Evolutionary conservation across 257 asterid genomes (phyloP).

Genomic region (Solanum chmielewskii): DNA sequence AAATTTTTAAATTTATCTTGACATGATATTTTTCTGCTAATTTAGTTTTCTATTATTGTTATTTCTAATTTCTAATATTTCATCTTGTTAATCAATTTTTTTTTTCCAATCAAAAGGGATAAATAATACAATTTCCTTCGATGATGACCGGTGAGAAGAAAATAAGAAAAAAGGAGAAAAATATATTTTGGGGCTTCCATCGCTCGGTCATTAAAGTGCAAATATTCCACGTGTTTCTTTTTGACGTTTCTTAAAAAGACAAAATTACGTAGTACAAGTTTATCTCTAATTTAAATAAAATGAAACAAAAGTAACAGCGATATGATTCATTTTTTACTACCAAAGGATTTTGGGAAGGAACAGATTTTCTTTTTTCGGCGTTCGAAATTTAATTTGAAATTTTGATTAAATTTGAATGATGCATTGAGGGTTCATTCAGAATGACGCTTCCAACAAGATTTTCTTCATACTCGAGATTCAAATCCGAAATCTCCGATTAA

Average conservation of each 20-base stretch:
- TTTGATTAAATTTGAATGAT: too few relatives aligned
- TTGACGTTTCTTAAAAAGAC: not conserved
- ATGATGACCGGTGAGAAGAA: not conserved
- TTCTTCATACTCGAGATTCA: accelerated
- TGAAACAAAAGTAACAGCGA: not conserved
- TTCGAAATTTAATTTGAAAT: accelerated
- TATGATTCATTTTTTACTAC: not conserved
- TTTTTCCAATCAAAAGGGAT: not conserved
- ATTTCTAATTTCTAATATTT: not conserved
- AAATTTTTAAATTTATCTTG: not conserved
- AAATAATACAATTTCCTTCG: not conserved
- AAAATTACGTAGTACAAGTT: not conserved
- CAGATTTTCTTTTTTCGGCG: accelerated
- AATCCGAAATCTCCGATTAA: accelerated
- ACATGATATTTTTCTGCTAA: not conserved
- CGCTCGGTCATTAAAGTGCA: not conserved
- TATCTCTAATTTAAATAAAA: not conserved
- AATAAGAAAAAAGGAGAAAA: not conserved
- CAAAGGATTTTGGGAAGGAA: too few relatives aligned
- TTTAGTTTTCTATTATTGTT: not conserved
- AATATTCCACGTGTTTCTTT: not conserved
- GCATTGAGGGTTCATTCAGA: accelerated
- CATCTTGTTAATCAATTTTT: not conserved
- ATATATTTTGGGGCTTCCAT: not conserved
- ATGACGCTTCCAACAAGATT: too few relatives aligned